Conservation (phyloP, 371 early-diverging fungal species). For the Dinochytrium kinnereticum region DNA sequence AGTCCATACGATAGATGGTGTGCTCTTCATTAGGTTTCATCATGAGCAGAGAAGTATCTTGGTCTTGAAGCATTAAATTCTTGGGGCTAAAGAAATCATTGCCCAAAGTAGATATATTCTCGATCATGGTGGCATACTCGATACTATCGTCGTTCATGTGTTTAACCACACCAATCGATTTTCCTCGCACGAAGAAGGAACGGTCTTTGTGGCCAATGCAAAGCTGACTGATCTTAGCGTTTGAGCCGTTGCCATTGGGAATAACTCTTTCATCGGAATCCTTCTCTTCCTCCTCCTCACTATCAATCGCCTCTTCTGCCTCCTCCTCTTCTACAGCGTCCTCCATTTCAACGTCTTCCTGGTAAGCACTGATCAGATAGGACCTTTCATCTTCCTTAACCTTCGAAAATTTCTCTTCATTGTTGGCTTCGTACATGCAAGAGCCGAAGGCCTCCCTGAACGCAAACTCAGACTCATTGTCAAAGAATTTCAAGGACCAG, state of each 20-base stretch:
- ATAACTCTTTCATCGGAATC: slow-evolving; percentile 29
- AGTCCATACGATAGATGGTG: slow-evolving; percentile 85
- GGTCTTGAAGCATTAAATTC: slow-evolving; percentile 76
- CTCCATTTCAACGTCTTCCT: slow-evolving; percentile 68
- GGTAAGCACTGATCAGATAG: slow-evolving; percentile 66
- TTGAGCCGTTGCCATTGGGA: slow-evolving; percentile 35
- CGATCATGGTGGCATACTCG: slow-evolving; percentile 72
- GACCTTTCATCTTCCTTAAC: slow-evolving; percentile 42
- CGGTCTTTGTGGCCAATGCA: slow-evolving; percentile 79
- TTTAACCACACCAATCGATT: slow-evolving; percentile 82
- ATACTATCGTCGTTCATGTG: slow-evolving; percentile 69
- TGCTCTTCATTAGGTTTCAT: slow-evolving; percentile 68
- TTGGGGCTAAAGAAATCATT: slow-evolving; percentile 46
- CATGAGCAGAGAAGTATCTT: slow-evolving; percentile 76
- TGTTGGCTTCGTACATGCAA: slow-evolving; percentile 53
- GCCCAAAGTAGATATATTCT: slow-evolving; percentile 47
- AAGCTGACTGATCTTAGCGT: slow-evolving; percentile 53
- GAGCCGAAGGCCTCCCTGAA: slow-evolving; percentile 65
- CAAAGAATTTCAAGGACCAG: slow-evolving; percentile 65
- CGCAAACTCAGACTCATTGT: slow-evolving; percentile 30
- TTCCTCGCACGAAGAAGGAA: slow-evolving; percentile 86
- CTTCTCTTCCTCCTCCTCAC: slow-evolving; percentile 37
- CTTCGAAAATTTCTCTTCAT: slow-evolving; percentile 41
- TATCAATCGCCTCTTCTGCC: slow-evolving; percentile 53
- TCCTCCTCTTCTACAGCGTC: slow-evolving; percentile 43